Conservation (phyloP, 768 basidiomycete species). For the Suillus occidentalis region DNA sequence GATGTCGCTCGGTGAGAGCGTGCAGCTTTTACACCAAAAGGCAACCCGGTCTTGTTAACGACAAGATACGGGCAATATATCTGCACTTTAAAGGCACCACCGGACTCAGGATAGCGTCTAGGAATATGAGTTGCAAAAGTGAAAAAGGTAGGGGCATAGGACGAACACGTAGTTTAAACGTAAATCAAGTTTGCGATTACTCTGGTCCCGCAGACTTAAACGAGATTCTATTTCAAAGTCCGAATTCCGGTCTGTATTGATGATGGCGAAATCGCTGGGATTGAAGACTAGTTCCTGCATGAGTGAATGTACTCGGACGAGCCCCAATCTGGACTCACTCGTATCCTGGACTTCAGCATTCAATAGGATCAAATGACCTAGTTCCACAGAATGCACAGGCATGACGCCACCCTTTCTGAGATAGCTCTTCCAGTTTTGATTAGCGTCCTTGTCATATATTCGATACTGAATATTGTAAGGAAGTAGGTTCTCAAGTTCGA, state of each 20-base stretch:
- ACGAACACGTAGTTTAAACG: constrained; percentile 89
- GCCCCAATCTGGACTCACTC: constrained; percentile 42
- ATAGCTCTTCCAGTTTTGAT: constrained; percentile 94
- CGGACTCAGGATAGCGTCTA: constrained; percentile 82
- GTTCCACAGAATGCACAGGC: constrained; percentile 94
- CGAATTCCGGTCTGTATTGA: constrained; percentile 89
- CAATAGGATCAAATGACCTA: constrained; percentile 84
- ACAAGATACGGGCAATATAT: constrained; percentile 89
- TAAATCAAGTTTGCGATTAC: constrained; percentile 75
- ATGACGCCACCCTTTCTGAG: constrained; percentile 90
- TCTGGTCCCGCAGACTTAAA: constrained; percentile 70
- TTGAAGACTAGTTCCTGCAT: constrained; percentile 63
- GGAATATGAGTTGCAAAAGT: constrained; percentile 11
- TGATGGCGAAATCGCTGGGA: constrained; percentile 95
- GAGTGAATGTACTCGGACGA: background rate
- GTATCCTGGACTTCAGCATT: constrained; percentile 92
- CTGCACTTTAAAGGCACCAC: constrained; percentile 95
- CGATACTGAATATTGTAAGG: constrained; percentile 94
- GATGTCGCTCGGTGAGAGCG: constrained; percentile 61
- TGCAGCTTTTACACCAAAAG: constrained; percentile 70
- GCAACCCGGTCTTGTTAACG: constrained; percentile 88
- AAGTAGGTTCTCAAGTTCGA: constrained; percentile 93
- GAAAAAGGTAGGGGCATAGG: background rate
- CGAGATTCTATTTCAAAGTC: constrained; percentile 82
- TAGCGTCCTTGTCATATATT: constrained; percentile 94